Conservation (phyloP, 2,329 filamentous ascomycete species). For the Xylariaceae sp. region DNA sequence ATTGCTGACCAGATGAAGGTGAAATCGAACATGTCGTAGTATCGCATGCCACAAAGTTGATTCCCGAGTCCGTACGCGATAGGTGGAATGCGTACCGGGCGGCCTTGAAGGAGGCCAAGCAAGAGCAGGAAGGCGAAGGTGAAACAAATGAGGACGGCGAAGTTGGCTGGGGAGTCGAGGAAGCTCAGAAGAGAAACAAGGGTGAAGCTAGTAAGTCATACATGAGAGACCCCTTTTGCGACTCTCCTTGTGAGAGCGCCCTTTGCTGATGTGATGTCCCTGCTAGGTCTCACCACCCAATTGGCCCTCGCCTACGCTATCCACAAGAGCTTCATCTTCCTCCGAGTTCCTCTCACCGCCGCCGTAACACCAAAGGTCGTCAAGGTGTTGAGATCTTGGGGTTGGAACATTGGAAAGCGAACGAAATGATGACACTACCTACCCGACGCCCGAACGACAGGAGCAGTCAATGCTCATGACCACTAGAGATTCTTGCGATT, state of each 20-base stretch:
- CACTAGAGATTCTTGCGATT: no score
- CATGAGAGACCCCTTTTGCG: background rate
- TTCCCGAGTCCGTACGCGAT: slow-evolving; percentile 56
- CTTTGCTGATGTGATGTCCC: slow-evolving; percentile 19
- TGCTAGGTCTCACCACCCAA: slow-evolving; percentile 65
- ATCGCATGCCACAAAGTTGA: slow-evolving; percentile 50
- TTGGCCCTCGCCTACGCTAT: slow-evolving; percentile 91
- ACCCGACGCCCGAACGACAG: no score
- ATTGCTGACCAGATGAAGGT: slow-evolving; percentile 37
- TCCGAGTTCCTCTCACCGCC: slow-evolving; percentile 87
- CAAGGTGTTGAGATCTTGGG: slow-evolving; percentile 78
- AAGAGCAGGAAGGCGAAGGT: slow-evolving; percentile 39
- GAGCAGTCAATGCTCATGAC: no score
- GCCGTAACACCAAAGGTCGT: slow-evolving; percentile 93
- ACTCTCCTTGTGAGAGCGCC: background rate
- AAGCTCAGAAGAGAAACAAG: slow-evolving; percentile 56
- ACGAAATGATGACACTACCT: slow-evolving; percentile 17
- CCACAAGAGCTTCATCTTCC: slow-evolving; percentile 95
- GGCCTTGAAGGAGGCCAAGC: slow-evolving; percentile 43
- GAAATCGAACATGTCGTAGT: slow-evolving; percentile 63
- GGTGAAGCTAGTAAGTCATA: slow-evolving; percentile 67
- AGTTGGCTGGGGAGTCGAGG: slow-evolving; percentile 56
- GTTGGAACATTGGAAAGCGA: slow-evolving; percentile 86
- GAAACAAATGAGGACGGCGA: slow-evolving; percentile 44
- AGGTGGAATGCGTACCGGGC: slow-evolving; percentile 46